Evolutionary conservation across 2,329 filamentous ascomycete species (phyloP), one percentile per base, ranked within the genome.

Genomic region (Curvularia sp.): DNA sequence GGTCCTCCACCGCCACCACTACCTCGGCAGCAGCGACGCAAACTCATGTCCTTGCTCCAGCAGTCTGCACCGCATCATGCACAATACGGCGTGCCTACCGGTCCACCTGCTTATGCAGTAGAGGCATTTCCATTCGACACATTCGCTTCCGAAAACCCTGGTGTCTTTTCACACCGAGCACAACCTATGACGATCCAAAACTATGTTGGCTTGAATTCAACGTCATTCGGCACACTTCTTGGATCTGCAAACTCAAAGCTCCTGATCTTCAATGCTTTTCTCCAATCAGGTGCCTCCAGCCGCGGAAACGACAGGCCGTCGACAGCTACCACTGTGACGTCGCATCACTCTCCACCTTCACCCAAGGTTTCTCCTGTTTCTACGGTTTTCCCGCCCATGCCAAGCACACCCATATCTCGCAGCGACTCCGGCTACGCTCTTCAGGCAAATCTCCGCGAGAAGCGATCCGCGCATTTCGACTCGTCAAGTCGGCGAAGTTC

Each of bases 401-500:
- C 91, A 3, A 85, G 85, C 3, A 94, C 91, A 3, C 89, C 91
- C 0, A 86, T 91, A n/a, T 96, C 93, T 5, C 86, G 93, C 15
- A 96, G 90, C 70, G 95, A 99, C 73, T 97, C 94, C 4, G 94
- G 92, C 1, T 96, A 95, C 76, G 91, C 92, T 34, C 81, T 97
- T 55, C 89, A 93, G 62, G 87, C 91, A 18, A 96, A 92, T 4
- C 81, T 99, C 56, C 88, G 93, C 30, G 95, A 98, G 79, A 99
- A 98, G 81, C 87, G 94, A 50, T 98, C 95, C 3, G 93, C 91
- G 1, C 92, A 97, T 74, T 97, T 98, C 67, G 91, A 95, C 70
- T 87, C 89, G 55, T 78, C 82, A 64, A 90, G 90, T n/a, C 87
- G 93, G 59, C 87, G 94, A 65, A 97, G 93, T 80, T 96, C 93